phyloP scores from a whole-genome alignment of 108 stramenopile species.

The Cyclotella baltica region DNA sequence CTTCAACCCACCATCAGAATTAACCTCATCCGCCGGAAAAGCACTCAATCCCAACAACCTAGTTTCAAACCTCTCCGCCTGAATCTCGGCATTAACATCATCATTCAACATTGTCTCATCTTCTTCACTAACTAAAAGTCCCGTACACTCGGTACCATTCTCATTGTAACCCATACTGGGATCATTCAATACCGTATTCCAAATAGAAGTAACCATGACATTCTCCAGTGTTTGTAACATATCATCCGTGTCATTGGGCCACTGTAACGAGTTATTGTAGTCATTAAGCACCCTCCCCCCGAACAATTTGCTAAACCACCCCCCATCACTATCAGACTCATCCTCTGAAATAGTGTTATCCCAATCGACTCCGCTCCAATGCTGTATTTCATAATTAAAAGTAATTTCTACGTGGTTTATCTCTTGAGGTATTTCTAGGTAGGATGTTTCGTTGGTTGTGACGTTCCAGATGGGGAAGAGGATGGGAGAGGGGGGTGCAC shows the following conservation, averaged over 20 bases:
- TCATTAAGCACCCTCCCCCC: conserved; percentile 13
- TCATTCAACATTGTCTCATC: conserved; percentile 6
- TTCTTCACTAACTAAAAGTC: conserved; percentile 25
- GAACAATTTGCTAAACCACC: conserved; percentile 34
- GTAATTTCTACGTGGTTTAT: conserved; percentile 32
- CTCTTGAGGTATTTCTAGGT: conserved; percentile 28
- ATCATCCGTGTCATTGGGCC: conserved; percentile 16
- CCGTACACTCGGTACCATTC: conserved; percentile 22
- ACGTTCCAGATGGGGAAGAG: conserved; percentile 31
- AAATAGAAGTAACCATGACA: conserved; percentile 34
- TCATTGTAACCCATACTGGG: conserved; percentile 39
- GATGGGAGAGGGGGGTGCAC: conserved; percentile 37
- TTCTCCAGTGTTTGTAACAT: conserved; percentile 18
- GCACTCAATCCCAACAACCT: conserved; percentile 29
- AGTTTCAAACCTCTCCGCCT: conserved; percentile 2
- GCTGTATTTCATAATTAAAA: conserved; percentile 45
- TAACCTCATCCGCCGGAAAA: conserved; percentile 37
- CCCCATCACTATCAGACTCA: conserved; percentile 22
- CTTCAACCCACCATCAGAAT: conserved; percentile 23
- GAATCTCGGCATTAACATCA: conserved; percentile 8
- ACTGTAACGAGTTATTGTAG: too few species aligned
- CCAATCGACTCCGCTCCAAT: conserved; percentile 33
- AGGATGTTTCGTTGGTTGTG: conserved; percentile 34
- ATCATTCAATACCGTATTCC: conserved; percentile 33
- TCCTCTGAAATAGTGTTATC: background rate